Conservation (phyloP, 345 rosid genomes). For the Eucalyptus dawsonii region DNA sequence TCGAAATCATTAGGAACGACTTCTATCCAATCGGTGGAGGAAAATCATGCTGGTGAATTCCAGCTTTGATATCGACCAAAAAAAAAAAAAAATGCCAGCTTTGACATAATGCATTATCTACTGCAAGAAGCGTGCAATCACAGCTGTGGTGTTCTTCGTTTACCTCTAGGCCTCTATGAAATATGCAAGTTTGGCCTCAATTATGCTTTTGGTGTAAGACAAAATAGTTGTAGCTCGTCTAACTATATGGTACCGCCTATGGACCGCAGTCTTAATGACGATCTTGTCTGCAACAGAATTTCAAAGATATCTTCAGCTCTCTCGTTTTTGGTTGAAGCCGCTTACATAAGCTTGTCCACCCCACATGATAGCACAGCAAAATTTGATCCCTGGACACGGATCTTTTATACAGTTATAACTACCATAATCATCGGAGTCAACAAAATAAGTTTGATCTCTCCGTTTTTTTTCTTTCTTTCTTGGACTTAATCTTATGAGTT, state of each 20-base stretch:
- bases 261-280: neutral
- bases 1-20: neutral
- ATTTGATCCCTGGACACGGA: neutral
- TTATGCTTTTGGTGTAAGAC: neutral
- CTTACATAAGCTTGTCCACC: neutral
- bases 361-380: neutral
- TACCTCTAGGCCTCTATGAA: neutral
- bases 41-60: neutral
- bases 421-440: neutral
- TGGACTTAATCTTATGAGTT: neutral
- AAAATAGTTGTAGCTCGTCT: neutral
- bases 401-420: neutral
- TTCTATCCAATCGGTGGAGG: neutral
- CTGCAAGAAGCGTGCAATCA: neutral
- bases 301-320: neutral
- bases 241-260: neutral
- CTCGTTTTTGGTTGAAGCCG: neutral
- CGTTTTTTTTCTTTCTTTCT: neutral
- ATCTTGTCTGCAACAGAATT: neutral
- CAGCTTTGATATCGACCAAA: no score
- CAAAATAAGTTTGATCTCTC: no score
- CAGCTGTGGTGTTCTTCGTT: neutral
- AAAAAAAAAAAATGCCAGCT: no score
- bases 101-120: neutral
- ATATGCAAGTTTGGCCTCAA: neutral